These are phyloP conservation scores for Apophysomyces variabilis DNA, from an alignment of 371 early-diverging fungal species.

Conservation along the genomic window DNA sequence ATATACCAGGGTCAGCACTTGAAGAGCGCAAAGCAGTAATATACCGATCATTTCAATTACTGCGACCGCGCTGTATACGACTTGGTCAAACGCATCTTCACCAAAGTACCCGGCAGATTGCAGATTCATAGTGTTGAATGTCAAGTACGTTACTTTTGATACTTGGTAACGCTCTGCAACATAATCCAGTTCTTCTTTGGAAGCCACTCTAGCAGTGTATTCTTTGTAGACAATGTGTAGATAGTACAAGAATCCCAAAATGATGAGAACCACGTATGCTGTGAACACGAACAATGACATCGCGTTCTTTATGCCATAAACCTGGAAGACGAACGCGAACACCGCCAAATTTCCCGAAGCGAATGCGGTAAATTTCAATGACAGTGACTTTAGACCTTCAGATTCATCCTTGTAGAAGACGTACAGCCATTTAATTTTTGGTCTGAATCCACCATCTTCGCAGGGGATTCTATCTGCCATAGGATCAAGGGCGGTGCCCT, in stretches of 20 bases:
- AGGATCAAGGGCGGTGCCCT: neutral
- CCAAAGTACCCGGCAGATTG: conserved; percentile 28
- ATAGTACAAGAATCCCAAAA: neutral
- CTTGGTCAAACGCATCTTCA: conserved; percentile 70
- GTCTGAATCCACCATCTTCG: neutral
- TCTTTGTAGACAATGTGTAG: neutral
- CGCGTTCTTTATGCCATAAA: neutral
- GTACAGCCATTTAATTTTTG: conserved; percentile 1
- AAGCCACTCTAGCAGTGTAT: neutral
- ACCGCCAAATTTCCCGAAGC: neutral
- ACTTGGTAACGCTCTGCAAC: neutral
- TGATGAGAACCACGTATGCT: neutral
- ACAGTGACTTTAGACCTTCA: neutral
- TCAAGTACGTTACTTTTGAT: conserved; percentile 36
- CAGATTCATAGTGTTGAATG: conserved; percentile 39
- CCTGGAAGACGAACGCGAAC: neutral
- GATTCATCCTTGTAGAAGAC: neutral
- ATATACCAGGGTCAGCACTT: neutral
- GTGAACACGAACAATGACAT: neutral
- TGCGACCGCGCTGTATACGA: conserved; percentile 53
- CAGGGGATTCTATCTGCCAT: neutral
- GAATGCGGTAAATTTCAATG: neutral
- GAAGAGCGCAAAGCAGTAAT: neutral
- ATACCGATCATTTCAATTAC: conserved; percentile 18
- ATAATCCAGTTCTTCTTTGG: neutral